Conservation (phyloP, 169 alveolate genomes). For the Babesia bovis region DNA sequence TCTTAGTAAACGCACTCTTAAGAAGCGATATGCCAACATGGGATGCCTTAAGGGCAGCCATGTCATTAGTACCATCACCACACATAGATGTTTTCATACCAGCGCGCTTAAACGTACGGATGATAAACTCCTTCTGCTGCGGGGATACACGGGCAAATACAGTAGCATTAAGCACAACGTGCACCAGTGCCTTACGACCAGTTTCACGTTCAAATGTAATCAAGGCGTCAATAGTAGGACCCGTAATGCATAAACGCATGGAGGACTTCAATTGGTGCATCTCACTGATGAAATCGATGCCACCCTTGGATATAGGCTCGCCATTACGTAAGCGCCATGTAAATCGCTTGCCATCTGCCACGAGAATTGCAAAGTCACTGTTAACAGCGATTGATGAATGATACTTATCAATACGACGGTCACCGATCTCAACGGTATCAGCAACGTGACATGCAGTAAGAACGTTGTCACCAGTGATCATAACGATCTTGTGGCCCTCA, state of each 20-base stretch:
- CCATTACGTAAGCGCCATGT: slow-evolving; percentile 59
- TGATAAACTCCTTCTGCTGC: slow-evolving; percentile 87
- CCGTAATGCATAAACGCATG: slow-evolving; percentile 49
- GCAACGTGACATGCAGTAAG: slow-evolving; percentile 96
- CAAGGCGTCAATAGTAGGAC: slow-evolving; percentile 42
- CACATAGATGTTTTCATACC: slow-evolving; percentile 91
- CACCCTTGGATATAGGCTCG: slow-evolving; percentile 1
- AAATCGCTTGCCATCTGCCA: slow-evolving; percentile 8
- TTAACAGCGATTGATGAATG: neutral
- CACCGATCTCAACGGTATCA: slow-evolving; percentile 46
- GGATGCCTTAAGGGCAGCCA: slow-evolving; percentile 97
- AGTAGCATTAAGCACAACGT: slow-evolving; percentile 68
- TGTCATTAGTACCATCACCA: slow-evolving; percentile 99
- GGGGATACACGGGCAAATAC: slow-evolving; percentile 97
- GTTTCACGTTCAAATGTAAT: slow-evolving; percentile 15
- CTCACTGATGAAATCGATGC: slow-evolving; percentile 25
- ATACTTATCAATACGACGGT: neutral
- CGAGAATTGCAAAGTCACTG: slow-evolving; percentile 48
- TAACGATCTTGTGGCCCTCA: slow-evolving; percentile 86
- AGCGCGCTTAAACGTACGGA: slow-evolving; percentile 77
- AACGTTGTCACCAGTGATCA: slow-evolving; percentile 98
- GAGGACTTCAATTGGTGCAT: slow-evolving; percentile 19
- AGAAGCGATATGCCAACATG: slow-evolving; percentile 96
- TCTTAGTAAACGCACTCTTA: slow-evolving; percentile 74
- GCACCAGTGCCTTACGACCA: slow-evolving; percentile 39